A percentile compares a stretch with the other conserved stretches of the same genome.
Conservation (phyloP, 768 basidiomycete species). For the Asterophora parasitica region DNA sequence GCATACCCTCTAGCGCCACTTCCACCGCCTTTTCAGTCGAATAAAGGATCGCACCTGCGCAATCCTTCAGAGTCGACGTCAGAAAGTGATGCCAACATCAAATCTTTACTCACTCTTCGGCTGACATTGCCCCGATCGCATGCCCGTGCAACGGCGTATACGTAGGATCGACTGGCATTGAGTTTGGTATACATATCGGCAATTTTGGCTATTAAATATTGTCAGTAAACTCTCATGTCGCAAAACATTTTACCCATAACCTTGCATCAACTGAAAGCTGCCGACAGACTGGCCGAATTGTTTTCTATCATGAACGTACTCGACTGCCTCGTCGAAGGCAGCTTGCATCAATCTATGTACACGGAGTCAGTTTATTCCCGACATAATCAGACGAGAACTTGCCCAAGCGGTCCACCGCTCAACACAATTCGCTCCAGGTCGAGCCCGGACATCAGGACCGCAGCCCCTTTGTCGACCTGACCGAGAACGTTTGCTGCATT, state of each 20-base stretch:
- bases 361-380: slow-evolving; percentile 4
- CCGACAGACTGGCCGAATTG: slow-evolving; percentile 88
- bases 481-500: slow-evolving; percentile 81
- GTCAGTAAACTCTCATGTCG: slow-evolving; percentile 14
- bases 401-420: slow-evolving; percentile 91
- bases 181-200: slow-evolving; percentile 96
- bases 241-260: slow-evolving; percentile 31
- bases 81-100: not conserved
- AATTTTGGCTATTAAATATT: slow-evolving; percentile 53
- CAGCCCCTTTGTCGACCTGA: slow-evolving; percentile 69
- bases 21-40: slow-evolving; percentile 91
- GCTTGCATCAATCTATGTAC: slow-evolving; percentile 78
- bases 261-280: slow-evolving; percentile 96
- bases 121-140: slow-evolving; percentile 80
- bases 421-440: slow-evolving; percentile 90
- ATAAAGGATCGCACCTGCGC: slow-evolving; percentile 91
- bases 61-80: slow-evolving; percentile 54
- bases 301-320: slow-evolving; percentile 89
- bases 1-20: slow-evolving; percentile 88
- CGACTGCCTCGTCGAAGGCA: slow-evolving; percentile 82
- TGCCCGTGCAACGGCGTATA: slow-evolving; percentile 88
- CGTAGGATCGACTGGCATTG: slow-evolving; percentile 83
- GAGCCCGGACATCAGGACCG: slow-evolving; percentile 90
- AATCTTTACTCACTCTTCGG: slow-evolving; percentile 52
- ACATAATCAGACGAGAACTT: slow-evolving; percentile 16